Evolutionary conservation across 805 yeast genomes (phyloP), one percentile per base, ranked within the genome.

Genomic region (Lipomyces sp.): DNA sequence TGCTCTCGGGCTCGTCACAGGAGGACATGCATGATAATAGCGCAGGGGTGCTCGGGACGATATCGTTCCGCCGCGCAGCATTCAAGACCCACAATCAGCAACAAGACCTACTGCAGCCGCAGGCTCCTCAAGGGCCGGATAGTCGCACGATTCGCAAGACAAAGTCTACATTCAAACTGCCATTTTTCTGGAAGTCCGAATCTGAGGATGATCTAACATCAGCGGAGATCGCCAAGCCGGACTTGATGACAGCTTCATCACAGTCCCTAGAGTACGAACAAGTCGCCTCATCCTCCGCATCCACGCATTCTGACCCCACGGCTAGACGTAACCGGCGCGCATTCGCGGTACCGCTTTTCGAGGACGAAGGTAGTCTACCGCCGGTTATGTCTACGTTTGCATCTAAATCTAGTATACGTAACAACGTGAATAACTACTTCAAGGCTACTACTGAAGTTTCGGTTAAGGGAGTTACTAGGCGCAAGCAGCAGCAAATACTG

Each of bases 101-200:
- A 6, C 33, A 29, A 6, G 8, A 29, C 24, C 10, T 24, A 7
- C 24, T 2, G 48, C 24, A 42, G 24, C 18, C 8, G n/a, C 24
- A 15, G 48, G 48, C 4, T 3, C 15, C 13, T 13, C 15, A 10
- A 37, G 13, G 13, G 15, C 39, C 13, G n/a, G 10, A 15, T n/a
- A 42, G 4, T 42, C 24, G 48, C n/a, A 42, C 48, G n/a, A 42
- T 53, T 24, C 42, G 45, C 30, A 51, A 56, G 53, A 13, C 64
- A 11, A 67, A 59, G 51, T 45, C 71, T 3, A 11, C 69, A 1
- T 67, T 67, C 42, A 61, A 67, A n/a, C 53, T 68, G 13, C 71
- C 71, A n/a, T 68, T 68, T 29, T 65, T 68, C 57, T 66, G 70
- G 76, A 18, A 64, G 67, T n/a, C 65, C 62, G 61, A 73, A 64